phyloP scores from a whole-genome alignment of 2,329 filamentous ascomycete species.

The Fonsecaea pedrosoi region DNA sequence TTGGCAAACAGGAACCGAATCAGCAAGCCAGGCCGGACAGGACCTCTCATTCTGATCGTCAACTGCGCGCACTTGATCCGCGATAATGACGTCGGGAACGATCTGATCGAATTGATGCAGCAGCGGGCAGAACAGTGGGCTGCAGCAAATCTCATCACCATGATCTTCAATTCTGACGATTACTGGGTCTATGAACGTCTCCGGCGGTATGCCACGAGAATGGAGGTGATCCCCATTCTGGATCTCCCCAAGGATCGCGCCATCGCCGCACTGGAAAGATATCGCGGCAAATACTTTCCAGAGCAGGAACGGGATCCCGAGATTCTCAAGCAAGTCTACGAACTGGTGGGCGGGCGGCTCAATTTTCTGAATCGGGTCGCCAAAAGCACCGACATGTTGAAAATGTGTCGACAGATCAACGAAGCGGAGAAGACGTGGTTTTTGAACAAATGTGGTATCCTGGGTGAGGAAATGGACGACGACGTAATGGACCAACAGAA shows the following conservation, averaged over 20 bases:
- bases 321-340: conserved; percentile 78
- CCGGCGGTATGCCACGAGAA: conserved; percentile 88
- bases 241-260: conserved; percentile 83
- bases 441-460: conserved; percentile 77
- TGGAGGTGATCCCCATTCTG: conserved; percentile 87
- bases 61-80: conserved; percentile 91
- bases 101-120: conserved; percentile 91
- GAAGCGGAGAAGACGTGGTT: conserved; percentile 78
- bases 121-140: conserved; percentile 97
- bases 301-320: conserved; percentile 61
- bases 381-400: conserved; percentile 80
- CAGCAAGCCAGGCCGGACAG: conserved; percentile 40
- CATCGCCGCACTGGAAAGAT: conserved; percentile 75
- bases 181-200: conserved; percentile 98
- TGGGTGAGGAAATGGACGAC: conserved; percentile 83
- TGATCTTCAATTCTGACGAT: conserved; percentile 93
- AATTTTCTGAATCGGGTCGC: conserved; percentile 89
- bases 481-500: conserved; percentile 99
- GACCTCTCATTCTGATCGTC: conserved; percentile 88
- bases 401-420: conserved; percentile 75
- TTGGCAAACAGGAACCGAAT: conserved; percentile 62
- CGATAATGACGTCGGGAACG: conserved; percentile 90
- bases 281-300: conserved; percentile 78
- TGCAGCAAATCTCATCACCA: conserved; percentile 83
- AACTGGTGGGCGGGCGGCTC: conserved; percentile 83